Base-by-base conservation (phyloP, 2,329 filamentous ascomycete genomes). In the Trichoderma atrobrunneum region DNA sequence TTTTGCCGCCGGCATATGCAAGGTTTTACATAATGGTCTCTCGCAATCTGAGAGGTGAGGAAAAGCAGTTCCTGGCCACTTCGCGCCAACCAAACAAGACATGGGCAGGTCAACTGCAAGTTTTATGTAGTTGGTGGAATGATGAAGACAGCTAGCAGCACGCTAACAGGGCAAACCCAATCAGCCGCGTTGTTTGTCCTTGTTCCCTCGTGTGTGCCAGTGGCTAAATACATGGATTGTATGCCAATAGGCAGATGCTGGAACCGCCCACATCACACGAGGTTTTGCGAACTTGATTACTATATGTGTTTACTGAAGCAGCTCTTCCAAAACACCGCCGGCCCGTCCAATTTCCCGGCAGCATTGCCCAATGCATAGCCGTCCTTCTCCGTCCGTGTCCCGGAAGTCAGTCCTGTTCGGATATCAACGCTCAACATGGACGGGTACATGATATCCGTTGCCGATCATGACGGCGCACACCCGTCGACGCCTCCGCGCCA, bases 391-490 rank as follows among this genome's bases (percentile, higher is more conserved):
- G 66, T 69, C 66, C 66, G 57, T 69, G 66, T 21, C n/a, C 16
- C 66, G 66, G 66, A 69, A 69, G 66, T 61, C 36, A 60, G 21
- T 69, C 56, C 56, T 69, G 26, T 3, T 61, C 66, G 66, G 66
- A 69, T 69, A 69, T 69, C 66, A 61, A 30, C 36, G n/a, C 66
- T 69, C 3, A 61, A 10, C 2, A 69, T 69, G 66, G 66, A 69
- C 66, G 66, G 66, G 56, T 69, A 69, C 56, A 26, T 60, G 66
- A 69, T 69, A 69, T 69, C 66, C 66, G 66, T 69, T 11, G 66
- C 66, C 56, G 66, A 69, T 51, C 28, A 51, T 3, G 57, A 60
- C 8, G 36, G 66, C 66, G 56, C 66, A 51, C 66, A 61, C 14
- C 66, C 66, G 56, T 51, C 66, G 26, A 69, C 66, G 66, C 66